Conservation (phyloP, 371 early-diverging fungal genomes). For the Mortierella sp. region DNA sequence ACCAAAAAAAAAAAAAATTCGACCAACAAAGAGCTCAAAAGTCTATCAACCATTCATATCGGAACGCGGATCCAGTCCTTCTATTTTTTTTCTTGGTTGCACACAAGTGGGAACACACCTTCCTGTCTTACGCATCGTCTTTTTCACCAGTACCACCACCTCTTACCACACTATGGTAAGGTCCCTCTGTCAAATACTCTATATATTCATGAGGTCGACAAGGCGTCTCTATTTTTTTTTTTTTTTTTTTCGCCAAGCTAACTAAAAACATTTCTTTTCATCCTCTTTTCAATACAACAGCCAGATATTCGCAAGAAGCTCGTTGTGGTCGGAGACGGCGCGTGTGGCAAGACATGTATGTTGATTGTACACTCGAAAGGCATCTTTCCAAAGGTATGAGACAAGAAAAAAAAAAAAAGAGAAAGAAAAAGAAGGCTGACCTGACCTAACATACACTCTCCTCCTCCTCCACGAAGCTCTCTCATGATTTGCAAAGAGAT, state of each 20-base stretch:
- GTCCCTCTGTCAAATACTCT: neutral
- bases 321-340: slow-evolving; percentile 85
- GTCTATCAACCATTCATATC: neutral
- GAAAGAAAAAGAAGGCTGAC: neutral
- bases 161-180: neutral
- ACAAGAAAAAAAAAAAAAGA: slow-evolving; percentile 17
- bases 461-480: too few species aligned
- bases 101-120: too few species aligned
- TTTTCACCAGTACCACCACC: neutral
- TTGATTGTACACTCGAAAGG: slow-evolving; percentile 54
- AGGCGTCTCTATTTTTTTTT: neutral
- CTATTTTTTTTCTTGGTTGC: neutral
- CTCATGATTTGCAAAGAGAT: too few species aligned
- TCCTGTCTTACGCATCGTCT: neutral
- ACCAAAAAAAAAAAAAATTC: too few species aligned
- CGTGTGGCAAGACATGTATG: slow-evolving; percentile 73
- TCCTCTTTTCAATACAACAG: slow-evolving; percentile 4
- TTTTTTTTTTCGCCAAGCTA: neutral
- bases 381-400: slow-evolving; percentile 58
- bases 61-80: too few species aligned
- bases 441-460: neutral
- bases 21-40: too few species aligned
- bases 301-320: slow-evolving; percentile 65
- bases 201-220: neutral
- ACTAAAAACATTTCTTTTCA: neutral